Percentiles rank a stretch among this genome's conserved stretches.
Evolutionary conservation across 495 filamentous ascomycete genomes (phyloP).

Genomic region (Penicillium manginii): DNA sequence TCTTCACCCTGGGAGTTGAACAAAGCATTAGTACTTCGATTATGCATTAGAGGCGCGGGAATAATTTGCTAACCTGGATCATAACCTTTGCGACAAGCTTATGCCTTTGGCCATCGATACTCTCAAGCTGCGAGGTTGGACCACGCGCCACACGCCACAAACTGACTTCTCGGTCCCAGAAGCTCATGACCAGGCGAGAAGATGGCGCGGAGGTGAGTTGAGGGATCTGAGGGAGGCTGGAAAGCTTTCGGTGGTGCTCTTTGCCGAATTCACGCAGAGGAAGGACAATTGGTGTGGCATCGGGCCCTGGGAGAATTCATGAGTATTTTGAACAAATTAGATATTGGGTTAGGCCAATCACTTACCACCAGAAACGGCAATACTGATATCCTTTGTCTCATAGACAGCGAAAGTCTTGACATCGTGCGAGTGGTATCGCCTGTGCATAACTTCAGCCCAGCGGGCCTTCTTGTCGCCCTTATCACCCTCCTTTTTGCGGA

Average conservation of each 20-base stretch:
- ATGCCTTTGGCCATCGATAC: constrained; percentile 49
- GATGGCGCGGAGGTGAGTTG: constrained; percentile 70
- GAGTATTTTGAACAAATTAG: constrained; percentile 34
- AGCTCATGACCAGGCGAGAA: constrained; percentile 78
- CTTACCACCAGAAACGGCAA: constrained; percentile 90
- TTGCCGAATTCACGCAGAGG: constrained; percentile 80
- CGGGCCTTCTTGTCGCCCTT: constrained; percentile 60
- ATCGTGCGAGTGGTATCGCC: constrained; percentile 86
- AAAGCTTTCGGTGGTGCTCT: constrained; percentile 78
- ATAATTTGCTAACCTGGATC: constrained; percentile 52
- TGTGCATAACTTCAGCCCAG: constrained; percentile 85
- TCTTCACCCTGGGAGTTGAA: constrained; percentile 67
- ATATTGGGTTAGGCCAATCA: constrained; percentile 1
- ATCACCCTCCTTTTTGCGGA: constrained; percentile 60
- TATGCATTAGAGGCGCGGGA: too few relatives aligned
- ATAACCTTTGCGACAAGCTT: constrained; percentile 71
- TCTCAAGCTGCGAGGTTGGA: constrained; percentile 46
- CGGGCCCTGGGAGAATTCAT: constrained; percentile 63
- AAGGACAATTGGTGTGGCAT: constrained; percentile 77
- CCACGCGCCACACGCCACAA: constrained; percentile 72
- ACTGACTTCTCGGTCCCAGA: constrained; percentile 88
- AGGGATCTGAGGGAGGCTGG: constrained; percentile 77
- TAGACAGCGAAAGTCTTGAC: constrained; percentile 94
- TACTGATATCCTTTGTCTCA: constrained; percentile 78
- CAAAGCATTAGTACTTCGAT: background rate